Base-by-base conservation (phyloP, 2,329 filamentous ascomycete genomes). In the Macroventuria anomochaeta region DNA sequence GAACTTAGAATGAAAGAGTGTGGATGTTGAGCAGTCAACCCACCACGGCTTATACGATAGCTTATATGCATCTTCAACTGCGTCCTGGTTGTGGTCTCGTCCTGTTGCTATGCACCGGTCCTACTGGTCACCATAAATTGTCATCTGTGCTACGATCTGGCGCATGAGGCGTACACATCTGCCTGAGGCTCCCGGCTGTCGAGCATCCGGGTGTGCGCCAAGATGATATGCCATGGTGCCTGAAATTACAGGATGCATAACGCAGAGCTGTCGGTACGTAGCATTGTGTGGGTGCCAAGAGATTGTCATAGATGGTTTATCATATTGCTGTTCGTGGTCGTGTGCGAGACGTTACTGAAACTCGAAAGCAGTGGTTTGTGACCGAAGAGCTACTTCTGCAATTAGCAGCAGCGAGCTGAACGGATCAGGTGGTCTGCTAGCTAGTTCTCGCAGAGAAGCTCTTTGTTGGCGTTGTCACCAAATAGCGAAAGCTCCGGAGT, bases 291-390 rank as follows among this genome's bases (percentile, higher is more conserved):
- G 11, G 10, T 33, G 51, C 51, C 39, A 48, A 48, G 39, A 33
- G 23, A 31, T 40, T 46, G 29, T 17, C 31, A 41, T 46, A 46
- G 10, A 18, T 20, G 34, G 36, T 18, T 36, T 34, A 52, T 34
- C 33, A 26, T 34, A 40, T 40, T 34, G 28, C 38, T 28, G 15
- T 28, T 47, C 15, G 33, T 18, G 39, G 33, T 21, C n/a, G 15
- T 21, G 13, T 33, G 17, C 39, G 51, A 54, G 51, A 54, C 51
- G 39, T 20, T 43, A 31, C 51, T 54, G 51, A 54, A 54, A 48
- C 51, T n/a, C 20, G 29, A 44, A 23, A 33, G 38, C 37, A 32
- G 26, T 28, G 5, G n/a, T 26, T 7, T 43, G 32, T 17, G 20
- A 33, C 50, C 37, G 25, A 17, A 31, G 25, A 41, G 36, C 23